Conservation (phyloP, 805 yeast genomes). For the Saccharomycopsis javanensis region DNA sequence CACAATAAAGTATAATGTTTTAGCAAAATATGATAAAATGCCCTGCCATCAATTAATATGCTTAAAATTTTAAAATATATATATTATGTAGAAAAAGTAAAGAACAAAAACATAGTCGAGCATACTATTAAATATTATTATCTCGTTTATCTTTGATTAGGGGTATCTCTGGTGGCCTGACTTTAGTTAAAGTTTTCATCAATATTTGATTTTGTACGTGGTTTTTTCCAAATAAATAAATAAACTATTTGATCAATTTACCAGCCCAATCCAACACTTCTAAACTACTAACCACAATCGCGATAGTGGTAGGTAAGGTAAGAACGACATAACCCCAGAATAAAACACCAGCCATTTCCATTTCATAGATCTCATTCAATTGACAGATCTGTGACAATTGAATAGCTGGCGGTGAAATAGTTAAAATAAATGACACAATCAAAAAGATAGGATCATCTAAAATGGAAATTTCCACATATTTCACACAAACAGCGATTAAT, state of each 20-base stretch:
- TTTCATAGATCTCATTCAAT: slow-evolving; percentile 62
- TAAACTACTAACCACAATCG: slow-evolving; percentile 59
- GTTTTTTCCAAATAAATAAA: no score
- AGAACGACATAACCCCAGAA: slow-evolving; percentile 76
- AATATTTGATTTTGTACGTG: no score
- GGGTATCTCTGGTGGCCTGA: no score
- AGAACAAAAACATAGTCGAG: no score
- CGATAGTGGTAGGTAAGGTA: slow-evolving; percentile 67
- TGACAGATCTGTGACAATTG: slow-evolving; percentile 77
- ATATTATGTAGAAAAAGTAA: no score
- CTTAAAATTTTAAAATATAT: no score
- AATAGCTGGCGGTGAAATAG: slow-evolving; percentile 77
- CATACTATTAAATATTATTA: no score
- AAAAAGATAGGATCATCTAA: slow-evolving; percentile 75
- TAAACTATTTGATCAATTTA: slow-evolving; percentile 8
- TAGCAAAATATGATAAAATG: no score
- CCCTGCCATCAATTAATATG: no score
- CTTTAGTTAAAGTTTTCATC: no score
- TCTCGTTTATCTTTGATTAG: no score
- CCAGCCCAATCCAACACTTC: slow-evolving; percentile 34
- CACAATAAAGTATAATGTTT: no score
- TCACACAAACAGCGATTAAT: slow-evolving; percentile 52
- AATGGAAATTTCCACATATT: slow-evolving; percentile 54
- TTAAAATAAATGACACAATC: slow-evolving; percentile 64
- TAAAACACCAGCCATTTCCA: slow-evolving; percentile 73